Percentiles rank a stretch among this genome's conserved stretches.
These are phyloP conservation scores for Exobasidium rhododendri DNA, from an alignment of 1,284 basidiomycete genomes.

Conservation along the genomic window DNA sequence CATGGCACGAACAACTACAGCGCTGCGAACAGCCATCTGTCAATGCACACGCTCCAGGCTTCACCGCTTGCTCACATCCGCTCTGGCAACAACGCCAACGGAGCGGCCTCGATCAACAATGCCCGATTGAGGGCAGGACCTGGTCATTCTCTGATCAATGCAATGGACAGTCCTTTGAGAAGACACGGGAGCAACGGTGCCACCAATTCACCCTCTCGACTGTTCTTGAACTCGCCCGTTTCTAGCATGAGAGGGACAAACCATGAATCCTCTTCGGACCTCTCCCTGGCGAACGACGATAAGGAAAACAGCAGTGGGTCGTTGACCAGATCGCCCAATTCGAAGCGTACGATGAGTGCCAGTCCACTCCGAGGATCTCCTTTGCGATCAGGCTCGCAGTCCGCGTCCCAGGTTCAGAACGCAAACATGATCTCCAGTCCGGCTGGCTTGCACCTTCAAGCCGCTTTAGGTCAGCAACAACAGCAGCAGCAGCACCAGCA, in stretches of 20 bases:
- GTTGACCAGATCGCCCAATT: neutral
- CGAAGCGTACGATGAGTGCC: neutral
- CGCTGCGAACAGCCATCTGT: conserved; percentile 18
- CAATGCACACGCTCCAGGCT: conserved; percentile 24
- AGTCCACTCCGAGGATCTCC: conserved; percentile 14
- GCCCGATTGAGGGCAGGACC: conserved; percentile 1
- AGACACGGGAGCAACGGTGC: neutral
- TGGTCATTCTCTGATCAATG: neutral
- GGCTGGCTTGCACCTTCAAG: conserved; percentile 11
- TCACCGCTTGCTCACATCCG: conserved; percentile 14
- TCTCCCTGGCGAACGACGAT: neutral
- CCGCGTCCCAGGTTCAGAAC: neutral
- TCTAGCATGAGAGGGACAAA: neutral
- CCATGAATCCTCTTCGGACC: neutral
- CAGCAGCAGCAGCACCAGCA: neutral
- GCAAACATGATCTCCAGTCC: conserved; percentile 2
- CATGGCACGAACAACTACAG: neutral
- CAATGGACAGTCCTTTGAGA: conserved; percentile 3
- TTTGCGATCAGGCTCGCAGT: neutral
- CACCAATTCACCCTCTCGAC: conserved; percentile 1
- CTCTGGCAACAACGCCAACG: neutral
- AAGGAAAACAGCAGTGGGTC: neutral
- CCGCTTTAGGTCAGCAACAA: conserved; percentile 11
- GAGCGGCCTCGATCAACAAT: neutral
- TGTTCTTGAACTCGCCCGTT: conserved; percentile 8